Percentiles rank a stretch among this genome's conserved stretches.
Evolutionary conservation across 2,329 filamentous ascomycete species (phyloP).

Genomic region (Aspergillus hortae): DNA sequence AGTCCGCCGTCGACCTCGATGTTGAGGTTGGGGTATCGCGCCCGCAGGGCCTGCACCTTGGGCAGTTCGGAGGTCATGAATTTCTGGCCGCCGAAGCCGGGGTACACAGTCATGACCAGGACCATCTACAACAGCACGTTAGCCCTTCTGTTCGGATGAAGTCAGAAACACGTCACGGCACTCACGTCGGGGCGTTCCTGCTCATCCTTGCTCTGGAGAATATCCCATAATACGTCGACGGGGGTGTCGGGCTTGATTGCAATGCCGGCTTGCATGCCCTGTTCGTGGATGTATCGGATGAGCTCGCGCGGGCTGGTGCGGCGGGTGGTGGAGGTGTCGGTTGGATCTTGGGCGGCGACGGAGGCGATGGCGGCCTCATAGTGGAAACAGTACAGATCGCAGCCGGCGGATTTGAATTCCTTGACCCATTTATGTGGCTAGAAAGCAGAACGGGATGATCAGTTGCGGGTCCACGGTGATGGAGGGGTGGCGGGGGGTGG

Average conservation of each 20-base stretch:
- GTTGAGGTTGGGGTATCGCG: slow-evolving; percentile 84
- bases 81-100: slow-evolving; percentile 95
- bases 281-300: slow-evolving; percentile 84
- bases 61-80: slow-evolving; percentile 96
- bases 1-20: slow-evolving; percentile 97
- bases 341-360: slow-evolving; percentile 76
- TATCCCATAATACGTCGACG: slow-evolving; percentile 88
- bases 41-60: slow-evolving; percentile 80
- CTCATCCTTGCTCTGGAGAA: slow-evolving; percentile 69
- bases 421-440: slow-evolving; percentile 98
- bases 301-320: slow-evolving; percentile 81
- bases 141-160: background rate
- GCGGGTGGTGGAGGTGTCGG: slow-evolving; percentile 59
- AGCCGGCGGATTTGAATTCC: slow-evolving; percentile 89
- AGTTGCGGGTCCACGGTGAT: slow-evolving; percentile 1
- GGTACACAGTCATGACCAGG: slow-evolving; percentile 96
- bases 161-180: slow-evolving; percentile 13
- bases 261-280: slow-evolving; percentile 85
- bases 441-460: background rate
- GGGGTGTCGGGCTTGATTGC: slow-evolving; percentile 91
- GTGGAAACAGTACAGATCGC: slow-evolving; percentile 99
- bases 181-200: slow-evolving; percentile 85
- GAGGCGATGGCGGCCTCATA: slow-evolving; percentile 89
- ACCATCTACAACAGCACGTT: slow-evolving; percentile 68
- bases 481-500: too few relatives aligned